Evolutionary conservation across 805 yeast species (phyloP).

Genomic region (Cyberlindnera petersonii): DNA sequence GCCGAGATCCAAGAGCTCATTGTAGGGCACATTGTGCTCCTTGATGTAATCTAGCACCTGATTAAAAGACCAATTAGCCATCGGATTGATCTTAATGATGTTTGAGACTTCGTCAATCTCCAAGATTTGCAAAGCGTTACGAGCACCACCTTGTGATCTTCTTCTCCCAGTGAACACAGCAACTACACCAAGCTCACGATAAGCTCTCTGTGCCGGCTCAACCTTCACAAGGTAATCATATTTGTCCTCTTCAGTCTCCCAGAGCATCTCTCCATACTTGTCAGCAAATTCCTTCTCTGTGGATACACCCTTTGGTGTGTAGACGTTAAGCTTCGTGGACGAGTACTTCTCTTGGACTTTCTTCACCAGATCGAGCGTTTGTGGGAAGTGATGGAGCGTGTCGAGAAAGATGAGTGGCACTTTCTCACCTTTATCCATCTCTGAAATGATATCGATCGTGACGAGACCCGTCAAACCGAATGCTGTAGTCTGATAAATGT

Average conservation of each 20-base stretch:
- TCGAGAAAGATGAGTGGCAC: constrained; percentile 82
- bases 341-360: constrained; percentile 56
- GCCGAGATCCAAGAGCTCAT: constrained; percentile 77
- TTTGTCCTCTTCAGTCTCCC: constrained; percentile 77
- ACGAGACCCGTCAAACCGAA: constrained; percentile 92
- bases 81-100: constrained; percentile 82
- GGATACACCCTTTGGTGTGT: constrained; percentile 55
- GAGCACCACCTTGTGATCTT: constrained; percentile 82
- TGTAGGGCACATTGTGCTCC: constrained; percentile 74
- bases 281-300: constrained; percentile 60
- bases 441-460: constrained; percentile 76
- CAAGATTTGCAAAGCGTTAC: constrained; percentile 65
- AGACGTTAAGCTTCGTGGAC: constrained; percentile 52
- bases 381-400: constrained; percentile 93
- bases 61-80: constrained; percentile 75
- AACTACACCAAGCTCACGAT: constrained; percentile 61
- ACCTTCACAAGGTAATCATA: constrained; percentile 89
- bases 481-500: constrained; percentile 86
- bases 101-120: constrained; percentile 71
- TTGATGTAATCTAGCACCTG: constrained; percentile 70
- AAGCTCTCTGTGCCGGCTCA: constrained; percentile 88
- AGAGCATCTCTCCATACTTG: constrained; percentile 69
- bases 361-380: constrained; percentile 72
- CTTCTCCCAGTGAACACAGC: constrained; percentile 93
- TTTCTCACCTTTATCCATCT: constrained; percentile 39